phyloP scores from a whole-genome alignment of 164 flowering plant species.

The Magnolia kwangsiensis region DNA sequence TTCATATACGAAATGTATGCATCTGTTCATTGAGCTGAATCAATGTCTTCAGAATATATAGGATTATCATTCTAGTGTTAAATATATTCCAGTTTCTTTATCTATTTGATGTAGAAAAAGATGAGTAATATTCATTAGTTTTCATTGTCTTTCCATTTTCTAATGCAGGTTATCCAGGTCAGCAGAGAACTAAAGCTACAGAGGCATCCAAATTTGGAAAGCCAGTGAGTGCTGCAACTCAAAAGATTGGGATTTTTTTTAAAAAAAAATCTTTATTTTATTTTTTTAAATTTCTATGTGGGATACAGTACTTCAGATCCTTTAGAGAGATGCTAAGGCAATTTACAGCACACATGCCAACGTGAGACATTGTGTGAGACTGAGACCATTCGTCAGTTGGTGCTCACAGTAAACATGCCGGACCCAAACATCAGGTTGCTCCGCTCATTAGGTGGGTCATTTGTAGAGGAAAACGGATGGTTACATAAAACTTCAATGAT shows the following conservation, averaged over 20 bases:
- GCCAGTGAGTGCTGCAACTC: slow-evolving; percentile 50
- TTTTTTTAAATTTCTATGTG: too few relatives aligned
- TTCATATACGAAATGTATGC: neutral
- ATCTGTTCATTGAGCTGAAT: neutral
- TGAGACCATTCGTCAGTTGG: too few relatives aligned
- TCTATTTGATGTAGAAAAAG: neutral
- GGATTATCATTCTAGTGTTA: neutral
- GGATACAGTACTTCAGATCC: too few relatives aligned
- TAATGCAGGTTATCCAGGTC: slow-evolving; percentile 66
- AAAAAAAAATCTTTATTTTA: too few relatives aligned
- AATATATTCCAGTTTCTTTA: neutral
- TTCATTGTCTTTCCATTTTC: slow-evolving; percentile 9
- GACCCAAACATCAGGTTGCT: neutral
- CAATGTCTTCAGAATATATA: neutral
- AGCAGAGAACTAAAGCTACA: slow-evolving; percentile 66
- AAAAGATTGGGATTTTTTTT: neutral
- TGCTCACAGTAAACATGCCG: too few relatives aligned
- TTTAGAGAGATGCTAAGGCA: too few relatives aligned
- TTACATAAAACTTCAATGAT: too few relatives aligned
- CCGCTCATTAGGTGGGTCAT: neutral
- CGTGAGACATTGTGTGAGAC: too few relatives aligned
- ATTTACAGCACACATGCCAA: too few relatives aligned
- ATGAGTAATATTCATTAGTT: neutral
- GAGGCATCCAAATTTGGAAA: slow-evolving; percentile 78
- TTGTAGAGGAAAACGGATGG: neutral